These are phyloP conservation scores for Leccinum pellstonianum DNA, from an alignment of 768 basidiomycete species.

Conservation along the genomic window DNA sequence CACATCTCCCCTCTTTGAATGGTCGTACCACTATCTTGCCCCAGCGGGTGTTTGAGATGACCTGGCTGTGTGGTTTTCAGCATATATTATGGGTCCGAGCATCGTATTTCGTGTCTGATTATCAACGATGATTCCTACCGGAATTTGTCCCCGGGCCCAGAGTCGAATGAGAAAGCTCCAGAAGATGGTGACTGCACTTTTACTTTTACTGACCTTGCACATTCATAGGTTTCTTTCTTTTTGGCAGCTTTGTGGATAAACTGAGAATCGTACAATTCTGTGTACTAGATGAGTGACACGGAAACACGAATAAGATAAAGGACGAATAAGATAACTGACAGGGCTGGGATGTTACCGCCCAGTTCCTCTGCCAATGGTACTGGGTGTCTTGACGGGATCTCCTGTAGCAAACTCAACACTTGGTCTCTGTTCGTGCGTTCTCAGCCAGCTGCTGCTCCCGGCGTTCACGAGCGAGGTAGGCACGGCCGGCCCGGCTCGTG, in stretches of 20 bases:
- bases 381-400: too few relatives aligned
- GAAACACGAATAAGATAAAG: neutral
- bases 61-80: too few relatives aligned
- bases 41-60: too few relatives aligned
- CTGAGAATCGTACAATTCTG: neutral
- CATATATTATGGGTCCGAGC: too few relatives aligned
- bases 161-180: neutral
- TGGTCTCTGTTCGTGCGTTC: too few relatives aligned
- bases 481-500: conserved; percentile 75
- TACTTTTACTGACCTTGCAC: neutral
- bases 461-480: conserved; percentile 35
- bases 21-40: too few relatives aligned
- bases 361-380: accelerated
- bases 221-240: neutral
- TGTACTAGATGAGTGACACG: neutral
- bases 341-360: neutral
- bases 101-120: too few relatives aligned
- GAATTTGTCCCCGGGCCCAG: neutral
- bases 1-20: too few relatives aligned
- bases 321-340: neutral
- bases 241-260: neutral
- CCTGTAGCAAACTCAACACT: too few relatives aligned
- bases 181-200: neutral
- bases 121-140: too few relatives aligned
- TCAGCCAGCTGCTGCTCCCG: too few relatives aligned